Evolutionary conservation across 2,329 filamentous ascomycete genomes (phyloP).

Genomic region (Cucurbitaria berberidis): DNA sequence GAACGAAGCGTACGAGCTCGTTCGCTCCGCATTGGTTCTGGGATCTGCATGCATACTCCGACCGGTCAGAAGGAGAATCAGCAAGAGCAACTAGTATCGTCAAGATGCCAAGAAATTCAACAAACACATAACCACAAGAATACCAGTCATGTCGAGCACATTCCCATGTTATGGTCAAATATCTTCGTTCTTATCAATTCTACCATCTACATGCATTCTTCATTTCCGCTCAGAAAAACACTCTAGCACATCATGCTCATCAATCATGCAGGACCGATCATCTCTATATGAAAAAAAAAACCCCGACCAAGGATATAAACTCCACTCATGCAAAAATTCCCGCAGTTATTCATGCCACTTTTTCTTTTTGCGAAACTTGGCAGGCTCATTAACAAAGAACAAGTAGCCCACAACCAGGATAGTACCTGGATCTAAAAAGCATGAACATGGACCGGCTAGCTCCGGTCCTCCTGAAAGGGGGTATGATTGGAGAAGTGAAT

Average conservation of each 20-base stretch:
- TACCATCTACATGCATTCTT: neutral
- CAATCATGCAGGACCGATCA: neutral
- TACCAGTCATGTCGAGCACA: neutral
- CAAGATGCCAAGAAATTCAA: neutral
- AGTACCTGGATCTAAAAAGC: conserved; percentile 37
- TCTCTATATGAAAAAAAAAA: neutral
- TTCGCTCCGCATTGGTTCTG: neutral
- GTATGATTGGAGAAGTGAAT: conserved; percentile 38
- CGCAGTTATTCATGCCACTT: conserved; percentile 15
- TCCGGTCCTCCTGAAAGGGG: conserved; percentile 41
- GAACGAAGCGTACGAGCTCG: conserved; percentile 8
- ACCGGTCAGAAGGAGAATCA: neutral
- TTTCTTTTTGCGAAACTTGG: conserved; percentile 18
- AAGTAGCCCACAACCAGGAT: conserved; percentile 25
- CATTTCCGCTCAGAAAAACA: neutral
- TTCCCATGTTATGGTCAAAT: neutral
- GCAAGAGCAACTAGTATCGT: neutral
- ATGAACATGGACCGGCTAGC: conserved; percentile 41
- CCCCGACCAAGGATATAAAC: neutral
- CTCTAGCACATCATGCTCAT: neutral
- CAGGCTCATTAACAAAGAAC: conserved; percentile 14
- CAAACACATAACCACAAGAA: neutral
- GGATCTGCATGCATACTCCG: neutral
- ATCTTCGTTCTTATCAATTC: neutral
- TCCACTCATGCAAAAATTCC: conserved; percentile 5